Conservation (phyloP, 2,329 filamentous ascomycete genomes). For the Zymoseptoria passerinii region DNA sequence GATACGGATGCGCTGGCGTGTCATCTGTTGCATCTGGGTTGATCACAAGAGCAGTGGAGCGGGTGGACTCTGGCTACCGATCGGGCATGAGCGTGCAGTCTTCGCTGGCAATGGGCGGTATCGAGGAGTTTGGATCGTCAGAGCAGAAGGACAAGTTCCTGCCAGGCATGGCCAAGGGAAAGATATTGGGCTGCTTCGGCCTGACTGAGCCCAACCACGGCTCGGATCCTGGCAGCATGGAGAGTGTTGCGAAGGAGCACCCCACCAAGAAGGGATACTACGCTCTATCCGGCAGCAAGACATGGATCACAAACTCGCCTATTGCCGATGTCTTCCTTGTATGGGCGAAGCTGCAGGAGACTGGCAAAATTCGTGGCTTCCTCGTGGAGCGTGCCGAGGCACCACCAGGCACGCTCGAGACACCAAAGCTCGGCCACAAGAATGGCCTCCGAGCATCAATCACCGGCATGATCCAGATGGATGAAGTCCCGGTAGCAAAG, state of each 20-base stretch:
- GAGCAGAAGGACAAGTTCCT: slow-evolving; percentile 82
- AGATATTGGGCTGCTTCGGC: slow-evolving; percentile 76
- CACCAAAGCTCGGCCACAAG: slow-evolving; percentile 89
- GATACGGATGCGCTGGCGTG: slow-evolving; percentile 80
- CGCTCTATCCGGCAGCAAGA: slow-evolving; percentile 73
- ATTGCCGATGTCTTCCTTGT: slow-evolving; percentile 78
- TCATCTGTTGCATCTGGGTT: slow-evolving; percentile 82
- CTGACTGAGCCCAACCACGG: slow-evolving; percentile 90
- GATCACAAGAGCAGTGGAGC: slow-evolving; percentile 82
- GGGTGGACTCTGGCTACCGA: slow-evolving; percentile 84
- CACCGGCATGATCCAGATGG: slow-evolving; percentile 96
- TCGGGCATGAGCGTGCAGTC: slow-evolving; percentile 92
- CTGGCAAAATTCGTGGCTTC: slow-evolving; percentile 91
- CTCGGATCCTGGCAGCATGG: slow-evolving; percentile 85
- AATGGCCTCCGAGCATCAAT: slow-evolving; percentile 86
- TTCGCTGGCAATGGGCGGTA: slow-evolving; percentile 87
- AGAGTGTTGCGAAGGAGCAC: slow-evolving; percentile 75
- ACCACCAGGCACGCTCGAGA: slow-evolving; percentile 81
- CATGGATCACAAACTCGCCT: slow-evolving; percentile 92
- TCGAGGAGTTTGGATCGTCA: slow-evolving; percentile 75
- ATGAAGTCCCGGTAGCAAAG: slow-evolving; percentile 77
- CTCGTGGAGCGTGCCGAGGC: slow-evolving; percentile 78
- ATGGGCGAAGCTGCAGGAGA: slow-evolving; percentile 88
- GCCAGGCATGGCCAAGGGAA: slow-evolving; percentile 72
- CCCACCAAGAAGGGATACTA: slow-evolving; percentile 77